phyloP scores from a whole-genome alignment of 495 filamentous ascomycete genomes.

The Penicillium coprophilum region DNA sequence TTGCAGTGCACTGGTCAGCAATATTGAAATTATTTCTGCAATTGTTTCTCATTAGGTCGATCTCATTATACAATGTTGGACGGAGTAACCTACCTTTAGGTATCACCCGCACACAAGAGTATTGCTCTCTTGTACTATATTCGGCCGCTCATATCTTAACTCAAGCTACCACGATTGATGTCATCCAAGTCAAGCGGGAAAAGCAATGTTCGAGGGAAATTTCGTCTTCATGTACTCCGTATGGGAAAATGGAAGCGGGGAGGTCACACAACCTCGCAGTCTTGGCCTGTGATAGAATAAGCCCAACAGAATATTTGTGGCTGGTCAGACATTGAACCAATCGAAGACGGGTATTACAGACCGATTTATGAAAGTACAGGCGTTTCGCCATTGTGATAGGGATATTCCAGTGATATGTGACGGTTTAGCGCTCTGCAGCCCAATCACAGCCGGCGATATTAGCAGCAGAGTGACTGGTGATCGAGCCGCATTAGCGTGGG shows the following conservation, averaged over 20 bases:
- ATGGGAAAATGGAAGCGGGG: slow-evolving; percentile 18
- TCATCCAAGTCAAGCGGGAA: slow-evolving; percentile 2
- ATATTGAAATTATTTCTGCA: background rate
- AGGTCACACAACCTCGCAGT: slow-evolving; percentile 18
- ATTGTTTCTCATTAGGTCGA: background rate
- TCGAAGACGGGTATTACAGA: slow-evolving; percentile 1
- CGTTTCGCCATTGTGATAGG: slow-evolving; percentile 12
- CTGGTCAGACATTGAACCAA: slow-evolving; percentile 16
- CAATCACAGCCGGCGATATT: slow-evolving; percentile 19
- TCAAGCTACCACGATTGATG: slow-evolving; percentile 4
- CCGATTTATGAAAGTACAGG: slow-evolving; percentile 9
- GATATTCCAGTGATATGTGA: slow-evolving; percentile 23
- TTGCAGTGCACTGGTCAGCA: background rate
- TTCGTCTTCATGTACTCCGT: slow-evolving; percentile 24
- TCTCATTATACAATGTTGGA: background rate
- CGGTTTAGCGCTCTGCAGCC: slow-evolving; percentile 25
- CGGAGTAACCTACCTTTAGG: slow-evolving; percentile 4
- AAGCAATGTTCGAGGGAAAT: slow-evolving; percentile 12
- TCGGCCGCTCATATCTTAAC: slow-evolving; percentile 15
- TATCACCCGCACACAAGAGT: background rate
- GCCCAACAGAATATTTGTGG: slow-evolving; percentile 2
- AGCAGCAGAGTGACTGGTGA: slow-evolving; percentile 26
- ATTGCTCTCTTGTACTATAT: slow-evolving; percentile 11
- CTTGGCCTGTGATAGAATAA: slow-evolving; percentile 18
- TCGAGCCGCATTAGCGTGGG: slow-evolving; percentile 31